Evolutionary conservation across 2,329 filamentous ascomycete species (phyloP).

Genomic region (Sphaerostilbella broomeana): DNA sequence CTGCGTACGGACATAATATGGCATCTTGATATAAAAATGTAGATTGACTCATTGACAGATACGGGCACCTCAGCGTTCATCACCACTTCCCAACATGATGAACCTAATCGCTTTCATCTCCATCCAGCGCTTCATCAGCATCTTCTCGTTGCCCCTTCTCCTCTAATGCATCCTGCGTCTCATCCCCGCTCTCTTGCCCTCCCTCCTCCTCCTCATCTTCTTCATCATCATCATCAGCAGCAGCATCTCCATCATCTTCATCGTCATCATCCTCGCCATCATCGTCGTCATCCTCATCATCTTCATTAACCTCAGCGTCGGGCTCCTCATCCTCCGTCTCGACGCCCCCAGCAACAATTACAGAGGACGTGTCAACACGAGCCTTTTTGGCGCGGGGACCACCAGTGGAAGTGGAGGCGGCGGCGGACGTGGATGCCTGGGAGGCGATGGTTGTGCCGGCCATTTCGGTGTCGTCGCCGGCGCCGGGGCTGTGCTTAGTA

Average conservation of each 20-base stretch:
- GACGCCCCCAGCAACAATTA: slow-evolving; percentile 27
- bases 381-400: slow-evolving; percentile 36
- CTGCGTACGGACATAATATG: too few relatives aligned
- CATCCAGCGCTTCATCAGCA: slow-evolving; percentile 57
- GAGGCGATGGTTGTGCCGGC: slow-evolving; percentile 28
- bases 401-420: background rate
- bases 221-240: slow-evolving; percentile 35
- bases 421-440: slow-evolving; percentile 18
- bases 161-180: slow-evolving; percentile 47
- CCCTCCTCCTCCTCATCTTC: slow-evolving; percentile 39
- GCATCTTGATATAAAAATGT: too few relatives aligned
- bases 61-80: too few relatives aligned
- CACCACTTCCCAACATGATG: background rate
- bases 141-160: slow-evolving; percentile 42
- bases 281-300: slow-evolving; percentile 20
- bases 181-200: slow-evolving; percentile 46
- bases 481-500: slow-evolving; percentile 42
- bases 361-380: slow-evolving; percentile 37
- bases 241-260: slow-evolving; percentile 42
- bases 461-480: slow-evolving; percentile 31
- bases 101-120: slow-evolving; percentile 51
- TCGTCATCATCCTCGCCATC: slow-evolving; percentile 35
- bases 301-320: slow-evolving; percentile 25
- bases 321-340: slow-evolving; percentile 24
- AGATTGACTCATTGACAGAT: too few relatives aligned